These are phyloP conservation scores for Telopea speciosissima DNA, from an alignment of 177 flowering plant species.

Conservation along the genomic window DNA sequence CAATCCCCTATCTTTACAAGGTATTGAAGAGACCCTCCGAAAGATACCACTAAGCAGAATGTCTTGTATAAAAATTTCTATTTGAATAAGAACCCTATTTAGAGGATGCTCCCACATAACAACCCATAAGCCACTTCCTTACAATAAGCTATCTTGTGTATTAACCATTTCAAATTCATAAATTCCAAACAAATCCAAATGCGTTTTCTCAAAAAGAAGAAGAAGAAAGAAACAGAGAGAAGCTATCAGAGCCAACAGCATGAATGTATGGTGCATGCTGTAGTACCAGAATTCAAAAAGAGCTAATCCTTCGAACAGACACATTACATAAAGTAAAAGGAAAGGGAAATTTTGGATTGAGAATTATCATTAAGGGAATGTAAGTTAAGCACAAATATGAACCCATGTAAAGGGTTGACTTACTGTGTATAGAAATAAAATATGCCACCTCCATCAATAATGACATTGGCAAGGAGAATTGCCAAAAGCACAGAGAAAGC, in stretches of 20 bases:
- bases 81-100: too few relatives aligned
- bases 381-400: background rate
- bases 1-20: too few relatives aligned
- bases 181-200: too few relatives aligned
- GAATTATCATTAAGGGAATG: background rate
- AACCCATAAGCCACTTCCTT: background rate
- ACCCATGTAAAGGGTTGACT: constrained; percentile 23
- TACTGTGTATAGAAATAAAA: constrained; percentile 87
- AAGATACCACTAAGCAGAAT: background rate
- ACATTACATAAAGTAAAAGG: background rate
- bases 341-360: background rate
- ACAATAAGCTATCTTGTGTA: background rate
- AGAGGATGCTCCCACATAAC: background rate
- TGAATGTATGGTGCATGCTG: too few relatives aligned
- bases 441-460: constrained; percentile 66
- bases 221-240: too few relatives aligned
- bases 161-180: background rate
- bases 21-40: background rate
- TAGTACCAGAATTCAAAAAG: background rate
- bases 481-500: constrained; percentile 52
- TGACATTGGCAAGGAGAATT: constrained; percentile 43
- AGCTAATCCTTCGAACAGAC: background rate
- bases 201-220: too few relatives aligned
- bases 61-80: background rate
- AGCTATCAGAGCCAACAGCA: too few relatives aligned